Evolutionary conservation across 2,329 filamentous ascomycete species (phyloP).

Genomic region (Epichloe sp.): DNA sequence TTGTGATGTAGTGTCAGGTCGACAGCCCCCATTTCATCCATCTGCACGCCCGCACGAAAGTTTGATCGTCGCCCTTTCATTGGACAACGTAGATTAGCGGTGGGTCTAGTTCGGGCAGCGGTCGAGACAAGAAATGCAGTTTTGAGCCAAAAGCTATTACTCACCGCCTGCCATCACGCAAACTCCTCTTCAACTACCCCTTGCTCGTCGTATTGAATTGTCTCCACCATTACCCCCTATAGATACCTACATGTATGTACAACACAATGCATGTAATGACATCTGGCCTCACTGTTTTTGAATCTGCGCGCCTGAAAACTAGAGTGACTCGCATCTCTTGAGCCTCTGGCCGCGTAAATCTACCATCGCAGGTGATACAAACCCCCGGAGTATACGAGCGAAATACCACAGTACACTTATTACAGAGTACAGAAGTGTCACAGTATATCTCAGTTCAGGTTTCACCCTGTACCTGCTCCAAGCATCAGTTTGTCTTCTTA

Average conservation of each 20-base stretch:
- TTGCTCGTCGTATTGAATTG: neutral
- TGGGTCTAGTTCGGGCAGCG: constrained; percentile 9
- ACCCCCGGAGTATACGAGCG: neutral
- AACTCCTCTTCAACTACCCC: neutral
- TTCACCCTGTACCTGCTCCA: neutral
- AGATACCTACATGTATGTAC: no score
- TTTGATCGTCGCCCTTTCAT: constrained; percentile 23
- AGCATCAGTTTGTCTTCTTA: neutral
- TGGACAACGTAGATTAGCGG: constrained; percentile 13
- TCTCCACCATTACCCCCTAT: no score
- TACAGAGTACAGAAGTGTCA: neutral
- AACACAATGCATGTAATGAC: no score
- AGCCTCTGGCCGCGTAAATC: neutral
- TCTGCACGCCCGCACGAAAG: constrained; percentile 12
- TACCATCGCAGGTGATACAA: neutral
- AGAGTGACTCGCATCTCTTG: neutral
- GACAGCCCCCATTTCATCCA: neutral
- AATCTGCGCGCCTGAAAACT: neutral
- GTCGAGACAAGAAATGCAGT: constrained; percentile 8
- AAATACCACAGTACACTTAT: neutral
- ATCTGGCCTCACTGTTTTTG: no score
- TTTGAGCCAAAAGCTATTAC: constrained; percentile 12
- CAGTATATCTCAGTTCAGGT: neutral
- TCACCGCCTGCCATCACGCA: constrained; percentile 2
- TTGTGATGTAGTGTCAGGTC: no score